Evolutionary conservation across 2,329 filamentous ascomycete species (phyloP), one percentile per base, ranked within the genome.

Genomic region (Aspergillus awamori): DNA sequence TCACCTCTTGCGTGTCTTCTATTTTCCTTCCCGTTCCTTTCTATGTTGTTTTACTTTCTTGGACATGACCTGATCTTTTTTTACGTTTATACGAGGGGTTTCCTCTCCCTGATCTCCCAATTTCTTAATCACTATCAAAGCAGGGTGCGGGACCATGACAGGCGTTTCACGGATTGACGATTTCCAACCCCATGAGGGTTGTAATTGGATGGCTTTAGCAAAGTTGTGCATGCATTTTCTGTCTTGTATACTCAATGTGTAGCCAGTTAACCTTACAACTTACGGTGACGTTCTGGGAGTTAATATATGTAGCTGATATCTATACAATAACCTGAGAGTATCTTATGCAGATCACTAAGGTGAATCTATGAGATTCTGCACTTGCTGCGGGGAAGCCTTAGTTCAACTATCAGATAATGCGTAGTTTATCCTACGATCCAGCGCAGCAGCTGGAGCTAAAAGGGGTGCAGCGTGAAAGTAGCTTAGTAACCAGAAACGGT

Each of bases 11-110:
- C 41, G 17, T 22, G 8, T 43, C 30, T 13, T 48, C 2, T 15
- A 36, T 11, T 53, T 43, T 60, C 38, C 20, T 33, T 51, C 20
- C 53, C 57, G 45, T 43, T 49, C 11, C 57, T 45, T 41, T 26
- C 60, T 55, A 7, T 38, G 15, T 57, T 30, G 51, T 61, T 58
- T 48, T 28, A 57, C 47, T 49, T 60, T 64, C 60, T 62, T 62
- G 63, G 65, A 65, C 67, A 59, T 41, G 17, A 43, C 49, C 22
- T 49, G 20, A 45, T 51, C 48, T 56, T 43, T 57, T 38, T 53
- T 15, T 6, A 51, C 47, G 26, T 51, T 51, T 30, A 33, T 33
- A 30, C 48, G 62, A 48, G 38, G 15, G 45, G 60, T 13, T 47
- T 57, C 45, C 63, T 52, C 53, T 48, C 57, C 49, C 22, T 60